Evolutionary conservation across 2,329 filamentous ascomycete species (phyloP), one percentile per base, ranked within the genome.

Genomic region (Stagonosporopsis vannaccii): DNA sequence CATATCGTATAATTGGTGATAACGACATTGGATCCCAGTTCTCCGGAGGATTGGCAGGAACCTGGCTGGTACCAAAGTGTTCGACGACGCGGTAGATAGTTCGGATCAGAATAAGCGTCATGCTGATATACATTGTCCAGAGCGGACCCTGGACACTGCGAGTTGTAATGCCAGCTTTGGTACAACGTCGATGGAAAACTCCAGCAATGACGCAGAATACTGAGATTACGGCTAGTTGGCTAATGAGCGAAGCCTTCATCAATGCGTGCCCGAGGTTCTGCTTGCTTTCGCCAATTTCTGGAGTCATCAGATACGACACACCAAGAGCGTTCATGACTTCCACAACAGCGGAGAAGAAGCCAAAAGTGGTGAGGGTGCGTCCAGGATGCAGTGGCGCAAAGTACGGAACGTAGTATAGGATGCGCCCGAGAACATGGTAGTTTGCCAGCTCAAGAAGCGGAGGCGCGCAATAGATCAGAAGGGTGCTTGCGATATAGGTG

Each of bases 391-490:
- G 78, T 0, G 84, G 84, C 0, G 85, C 79, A 60, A 81, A 78
- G 67, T 85, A 83, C 0, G 85, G 85, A 1, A 85, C 76, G 70
- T 87, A 88, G 68, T 82, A 82, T 25, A 87, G 76, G 12, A 85
- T 76, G 7, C 84, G 80, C 2, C 82, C 82, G 22, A 87, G 80
- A 51, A 86, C 79, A 61, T 85, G 81, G 67, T 87, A 87, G 66
- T 87, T 85, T 51, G 82, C 78, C 4, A 84, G 20, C 23, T 65
- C 62, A 3, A 67, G 54, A 15, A 65, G 43, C 6, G 64, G 64
- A 12, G 28, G 7, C 58, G 66, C 63, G 36, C 60, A 64, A 43
- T 74, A 62, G 17, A 76, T 69, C 6, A 77, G 66, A 1, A 75
- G 69, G 11, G 65, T 70, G 50, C 74, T 75, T 2, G 70, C 70